Base-by-base conservation (phyloP, 2,329 filamentous ascomycete species). In the Metarhizium robertsii region DNA sequence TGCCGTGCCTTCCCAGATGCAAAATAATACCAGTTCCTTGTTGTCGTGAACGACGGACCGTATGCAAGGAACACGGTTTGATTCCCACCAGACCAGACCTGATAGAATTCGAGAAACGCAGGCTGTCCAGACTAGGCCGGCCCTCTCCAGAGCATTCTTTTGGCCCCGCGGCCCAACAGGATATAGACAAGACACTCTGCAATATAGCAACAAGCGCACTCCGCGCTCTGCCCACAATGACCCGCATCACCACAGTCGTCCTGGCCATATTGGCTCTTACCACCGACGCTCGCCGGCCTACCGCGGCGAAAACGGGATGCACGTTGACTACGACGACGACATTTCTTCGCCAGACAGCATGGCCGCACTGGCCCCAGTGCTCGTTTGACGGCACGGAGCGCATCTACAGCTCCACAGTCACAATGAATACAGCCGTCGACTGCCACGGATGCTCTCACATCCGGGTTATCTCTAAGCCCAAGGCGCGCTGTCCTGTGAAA, bases 361-460 rank as follows among this genome's bases (percentile, higher is more conserved):
- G 60, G 18, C 73, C 67, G 38, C 61, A 59, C 57, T 68, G 65
- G 67, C 57, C 57, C 8, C 58, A 60, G 52, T 65, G 63, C 55
- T 54, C 49, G 2, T 61, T 54, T 14, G 54, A 66, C 36, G 61
- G 61, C 2, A 67, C 62, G 2, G 18, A 47, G 20, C 67, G 62
- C 6, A 40, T 61, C 14, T 69, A 67, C 55, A 62, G 66, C 1
- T 60, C 64, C 4, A 69, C 66, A 1, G 60, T 60, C 8, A 65
- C 64, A 6, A 6, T 62, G 2, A 61, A 57, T 20, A 57, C 51
- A 2, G 47, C 61, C 14, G 55, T 71, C 38, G 61, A 72, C 60
- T 72, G 70, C 56, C 57, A 65, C 48, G 70, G 67, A 2, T 71
- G 69, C 56, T 53, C 60, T 8, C 54, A 58, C 45, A 36, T 71